Conservation (phyloP, 805 yeast species). For the Saccharomyces paradoxus region DNA sequence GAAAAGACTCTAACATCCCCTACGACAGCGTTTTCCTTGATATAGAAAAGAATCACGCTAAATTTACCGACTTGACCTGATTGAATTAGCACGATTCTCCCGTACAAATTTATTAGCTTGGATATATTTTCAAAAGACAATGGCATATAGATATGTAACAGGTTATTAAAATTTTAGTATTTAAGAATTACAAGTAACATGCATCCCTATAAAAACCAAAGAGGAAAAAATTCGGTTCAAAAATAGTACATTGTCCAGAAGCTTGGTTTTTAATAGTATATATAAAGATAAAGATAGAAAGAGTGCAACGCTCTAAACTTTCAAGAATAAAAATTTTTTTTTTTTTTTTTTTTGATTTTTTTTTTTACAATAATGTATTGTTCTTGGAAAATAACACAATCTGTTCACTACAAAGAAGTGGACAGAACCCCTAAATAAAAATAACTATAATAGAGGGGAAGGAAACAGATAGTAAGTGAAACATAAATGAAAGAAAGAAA, state of each 20-base stretch:
- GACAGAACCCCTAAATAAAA: not conserved
- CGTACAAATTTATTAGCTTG: not conserved
- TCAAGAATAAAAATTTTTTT: not conserved
- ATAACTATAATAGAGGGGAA: not conserved
- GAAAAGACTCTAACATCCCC: slow-evolving; percentile 27
- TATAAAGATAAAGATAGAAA: not conserved
- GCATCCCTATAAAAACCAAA: not conserved
- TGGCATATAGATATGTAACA: not conserved
- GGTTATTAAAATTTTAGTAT: not conserved
- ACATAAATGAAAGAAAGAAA: not conserved
- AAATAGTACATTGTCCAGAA: not conserved
- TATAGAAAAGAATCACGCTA: slow-evolving; percentile 17
- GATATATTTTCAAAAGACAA: not conserved
- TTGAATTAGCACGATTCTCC: not conserved
- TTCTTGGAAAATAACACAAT: not conserved
- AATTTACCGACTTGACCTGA: slow-evolving; percentile 13
- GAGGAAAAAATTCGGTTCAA: not conserved
- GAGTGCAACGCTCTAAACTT: not conserved
- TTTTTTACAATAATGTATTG: not conserved
- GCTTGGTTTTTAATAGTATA: not conserved
- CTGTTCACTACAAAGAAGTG: not conserved
- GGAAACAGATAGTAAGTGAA: not conserved
- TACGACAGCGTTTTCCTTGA: slow-evolving; percentile 15
- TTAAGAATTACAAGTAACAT: not conserved
- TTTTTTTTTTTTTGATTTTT: not conserved